A percentile compares a stretch with the other conserved stretches of the same genome.
Evolutionary conservation across 1,284 basidiomycete genomes (phyloP).

Genomic region (Coniferiporia weirii): DNA sequence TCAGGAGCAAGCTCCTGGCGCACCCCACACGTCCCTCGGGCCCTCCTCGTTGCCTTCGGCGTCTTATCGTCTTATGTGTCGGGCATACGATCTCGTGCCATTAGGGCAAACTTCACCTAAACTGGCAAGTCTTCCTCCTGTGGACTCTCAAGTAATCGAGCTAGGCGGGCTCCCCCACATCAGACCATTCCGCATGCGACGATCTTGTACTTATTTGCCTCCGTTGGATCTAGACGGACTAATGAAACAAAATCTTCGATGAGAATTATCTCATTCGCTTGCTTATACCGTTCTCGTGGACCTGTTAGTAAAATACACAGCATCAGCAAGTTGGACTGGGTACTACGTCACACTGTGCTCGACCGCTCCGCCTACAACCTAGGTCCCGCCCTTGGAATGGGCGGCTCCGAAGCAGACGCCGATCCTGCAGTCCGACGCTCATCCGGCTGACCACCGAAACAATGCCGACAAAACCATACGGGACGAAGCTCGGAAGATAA

Average conservation of each 20-base stretch:
- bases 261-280: too few relatives aligned
- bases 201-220: too few relatives aligned
- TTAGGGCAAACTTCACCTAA: neutral
- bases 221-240: too few relatives aligned
- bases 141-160: neutral
- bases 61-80: neutral
- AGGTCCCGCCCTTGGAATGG: too few relatives aligned
- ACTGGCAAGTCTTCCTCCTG: neutral
- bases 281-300: too few relatives aligned
- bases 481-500: slow-evolving; percentile 17
- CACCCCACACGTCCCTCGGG: neutral
- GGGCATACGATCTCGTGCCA: neutral
- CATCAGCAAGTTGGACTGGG: too few relatives aligned
- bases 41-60: neutral
- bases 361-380: too few relatives aligned
- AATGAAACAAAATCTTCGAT: too few relatives aligned
- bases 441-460: slow-evolving; percentile 18
- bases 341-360: too few relatives aligned
- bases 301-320: too few relatives aligned
- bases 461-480: slow-evolving; percentile 7
- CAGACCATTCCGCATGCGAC: too few relatives aligned
- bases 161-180: too few relatives aligned
- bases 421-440: slow-evolving; percentile 10
- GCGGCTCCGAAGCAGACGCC: neutral
- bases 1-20: neutral